Percentiles rank a stretch among this genome's conserved stretches.
phyloP scores from a whole-genome alignment of 352 stramenopile species.

The Phytophthora pseudosyringae region DNA sequence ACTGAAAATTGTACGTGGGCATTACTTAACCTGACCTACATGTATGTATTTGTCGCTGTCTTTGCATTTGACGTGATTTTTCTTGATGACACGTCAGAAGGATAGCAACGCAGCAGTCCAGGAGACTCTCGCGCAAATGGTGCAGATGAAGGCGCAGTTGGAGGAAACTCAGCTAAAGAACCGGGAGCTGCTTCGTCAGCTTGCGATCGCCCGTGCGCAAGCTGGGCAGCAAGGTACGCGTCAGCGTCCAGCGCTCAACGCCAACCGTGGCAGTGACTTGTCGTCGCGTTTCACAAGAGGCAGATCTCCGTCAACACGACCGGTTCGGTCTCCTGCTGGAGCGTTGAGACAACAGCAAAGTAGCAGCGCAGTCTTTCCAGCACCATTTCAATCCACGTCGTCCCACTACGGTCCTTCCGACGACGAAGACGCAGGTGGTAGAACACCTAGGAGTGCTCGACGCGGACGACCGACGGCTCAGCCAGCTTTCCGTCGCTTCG shows the following conservation, averaged over 20 bases:
- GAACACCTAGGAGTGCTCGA: slow-evolving; percentile 14
- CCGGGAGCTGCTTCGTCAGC: slow-evolving; percentile 71
- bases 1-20: slow-evolving; percentile 42
- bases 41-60: not conserved
- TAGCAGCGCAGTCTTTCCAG: slow-evolving; percentile 18
- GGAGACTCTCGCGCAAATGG: slow-evolving; percentile 62
- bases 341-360: slow-evolving; percentile 14
- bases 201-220: slow-evolving; percentile 69
- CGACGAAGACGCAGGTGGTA: slow-evolving; percentile 31
- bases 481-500: slow-evolving; percentile 67
- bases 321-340: not conserved
- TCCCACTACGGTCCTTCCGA: slow-evolving; percentile 43
- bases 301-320: slow-evolving; percentile 19
- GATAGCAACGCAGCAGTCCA: slow-evolving; percentile 59
- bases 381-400: slow-evolving; percentile 29
- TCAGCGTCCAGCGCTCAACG: slow-evolving; percentile 20
- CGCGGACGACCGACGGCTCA: slow-evolving; percentile 17
- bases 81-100: slow-evolving; percentile 35
- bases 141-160: slow-evolving; percentile 64
- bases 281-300: slow-evolving; percentile 19
- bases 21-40: not conserved
- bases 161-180: slow-evolving; percentile 80
- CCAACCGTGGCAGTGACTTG: slow-evolving; percentile 13
- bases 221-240: slow-evolving; percentile 19
- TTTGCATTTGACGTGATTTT: not conserved